Conservation (phyloP, 306 rosid genomes). For the Vigna trinervia region DNA sequence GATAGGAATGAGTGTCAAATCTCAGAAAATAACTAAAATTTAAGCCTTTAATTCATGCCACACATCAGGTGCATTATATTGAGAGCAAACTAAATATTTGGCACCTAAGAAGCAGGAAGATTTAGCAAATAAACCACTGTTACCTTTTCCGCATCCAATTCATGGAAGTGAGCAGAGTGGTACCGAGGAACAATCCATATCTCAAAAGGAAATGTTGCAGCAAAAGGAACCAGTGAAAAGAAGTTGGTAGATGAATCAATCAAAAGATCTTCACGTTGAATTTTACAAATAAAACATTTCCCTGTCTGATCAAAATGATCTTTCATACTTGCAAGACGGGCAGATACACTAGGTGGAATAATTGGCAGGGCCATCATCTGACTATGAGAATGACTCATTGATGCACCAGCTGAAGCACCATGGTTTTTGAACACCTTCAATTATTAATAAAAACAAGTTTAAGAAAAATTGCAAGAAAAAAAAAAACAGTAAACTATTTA, state of each 20-base stretch:
- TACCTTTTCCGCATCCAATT: conserved; percentile 70
- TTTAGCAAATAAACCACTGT: conserved; percentile 8
- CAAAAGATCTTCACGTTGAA: conserved; percentile 56
- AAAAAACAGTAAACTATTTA: conserved; percentile 1
- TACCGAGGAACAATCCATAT: conserved; percentile 80
- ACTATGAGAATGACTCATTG: conserved; percentile 87
- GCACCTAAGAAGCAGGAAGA: conserved; percentile 14
- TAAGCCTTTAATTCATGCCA: conserved; percentile 14
- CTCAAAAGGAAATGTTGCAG: conserved; percentile 87
- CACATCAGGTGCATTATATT: conserved; percentile 21
- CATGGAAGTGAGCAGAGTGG: conserved; percentile 79
- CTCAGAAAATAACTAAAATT: background rate
- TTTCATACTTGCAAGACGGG: conserved; percentile 64
- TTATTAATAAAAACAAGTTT: conserved; percentile 26
- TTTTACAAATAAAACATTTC: conserved; percentile 70
- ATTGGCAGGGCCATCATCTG: conserved; percentile 83
- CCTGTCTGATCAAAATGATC: conserved; percentile 60
- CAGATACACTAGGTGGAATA: conserved; percentile 69
- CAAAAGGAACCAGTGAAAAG: conserved; percentile 71
- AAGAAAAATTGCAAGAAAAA: conserved; percentile 26
- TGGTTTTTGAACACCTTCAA: conserved; percentile 83
- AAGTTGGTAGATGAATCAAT: conserved; percentile 66
- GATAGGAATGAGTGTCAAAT: background rate
- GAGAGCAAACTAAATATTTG: conserved; percentile 12
- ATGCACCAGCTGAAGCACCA: conserved; percentile 89